Conservation (phyloP, 352 stramenopile species). For the Phytopythium delawarense region DNA sequence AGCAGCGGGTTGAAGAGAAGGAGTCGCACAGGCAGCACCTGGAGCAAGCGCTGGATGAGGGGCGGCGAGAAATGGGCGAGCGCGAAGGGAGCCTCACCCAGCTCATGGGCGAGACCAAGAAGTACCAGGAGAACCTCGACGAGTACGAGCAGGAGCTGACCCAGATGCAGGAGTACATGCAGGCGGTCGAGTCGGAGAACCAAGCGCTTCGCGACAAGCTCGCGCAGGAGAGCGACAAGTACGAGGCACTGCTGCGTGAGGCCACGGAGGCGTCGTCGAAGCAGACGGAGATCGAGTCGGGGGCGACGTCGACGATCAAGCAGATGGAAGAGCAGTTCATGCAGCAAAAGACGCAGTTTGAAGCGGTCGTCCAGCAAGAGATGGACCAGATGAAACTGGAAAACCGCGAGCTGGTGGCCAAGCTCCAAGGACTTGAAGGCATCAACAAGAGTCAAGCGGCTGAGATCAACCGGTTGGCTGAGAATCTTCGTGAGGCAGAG, state of each 20-base stretch:
- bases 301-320: conserved; percentile 37
- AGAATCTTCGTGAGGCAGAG: conserved; percentile 2
- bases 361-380: conserved; percentile 34
- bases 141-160: conserved; percentile 48
- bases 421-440: conserved; percentile 45
- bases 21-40: conserved; percentile 25
- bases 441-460: conserved; percentile 21
- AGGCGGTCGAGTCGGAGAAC: conserved; percentile 33
- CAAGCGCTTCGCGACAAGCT: conserved; percentile 35
- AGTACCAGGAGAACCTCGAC: conserved; percentile 41
- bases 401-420: conserved; percentile 32
- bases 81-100: conserved; percentile 28
- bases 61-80: conserved; percentile 30
- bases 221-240: conserved; percentile 26
- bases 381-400: conserved; percentile 33
- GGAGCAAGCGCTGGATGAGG: conserved; percentile 23
- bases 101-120: conserved; percentile 35
- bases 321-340: conserved; percentile 48
- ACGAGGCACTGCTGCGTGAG: conserved; percentile 18
- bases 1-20: conserved; percentile 32
- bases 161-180: conserved; percentile 34
- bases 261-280: conserved; percentile 34
- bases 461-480: conserved; percentile 5
- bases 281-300: conserved; percentile 36
- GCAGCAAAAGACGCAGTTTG: conserved; percentile 35